Conservation (phyloP, 2,329 filamentous ascomycete species). For the Nemania abortiva region DNA sequence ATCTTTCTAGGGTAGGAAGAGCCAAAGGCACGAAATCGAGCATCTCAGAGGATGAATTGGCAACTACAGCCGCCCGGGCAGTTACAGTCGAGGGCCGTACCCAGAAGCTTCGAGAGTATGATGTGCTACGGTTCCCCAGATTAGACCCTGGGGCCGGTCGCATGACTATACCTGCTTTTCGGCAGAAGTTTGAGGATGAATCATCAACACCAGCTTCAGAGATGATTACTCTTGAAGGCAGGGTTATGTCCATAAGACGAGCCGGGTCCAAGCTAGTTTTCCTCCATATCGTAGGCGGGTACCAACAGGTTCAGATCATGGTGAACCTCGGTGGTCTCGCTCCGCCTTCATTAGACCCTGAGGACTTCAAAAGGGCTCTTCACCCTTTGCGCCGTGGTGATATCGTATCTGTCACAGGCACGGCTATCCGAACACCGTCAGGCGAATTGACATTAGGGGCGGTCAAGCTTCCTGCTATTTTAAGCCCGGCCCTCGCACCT, state of each 20-base stretch:
- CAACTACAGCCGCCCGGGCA: slow-evolving; percentile 31
- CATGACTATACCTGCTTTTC: slow-evolving; percentile 57
- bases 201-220: slow-evolving; percentile 42
- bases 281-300: slow-evolving; percentile 81
- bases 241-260: slow-evolving; percentile 49
- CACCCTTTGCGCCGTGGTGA: slow-evolving; percentile 83
- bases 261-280: slow-evolving; percentile 83
- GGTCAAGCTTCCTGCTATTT: slow-evolving; percentile 73
- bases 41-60: slow-evolving; percentile 23
- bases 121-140: slow-evolving; percentile 68
- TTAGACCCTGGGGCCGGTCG: slow-evolving; percentile 51
- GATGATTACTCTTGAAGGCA: slow-evolving; percentile 51
- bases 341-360: slow-evolving; percentile 53
- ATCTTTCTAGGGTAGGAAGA: slow-evolving; percentile 28
- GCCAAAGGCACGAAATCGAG: background rate
- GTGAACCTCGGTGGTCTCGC: slow-evolving; percentile 70
- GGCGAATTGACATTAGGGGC: slow-evolving; percentile 83
- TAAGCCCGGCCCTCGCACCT: slow-evolving; percentile 83
- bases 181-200: slow-evolving; percentile 50
- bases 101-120: slow-evolving; percentile 63
- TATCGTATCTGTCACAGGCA: slow-evolving; percentile 74
- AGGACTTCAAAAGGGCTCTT: slow-evolving; percentile 70
- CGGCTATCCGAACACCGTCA: slow-evolving; percentile 74
- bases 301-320: slow-evolving; percentile 79
- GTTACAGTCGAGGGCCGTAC: slow-evolving; percentile 54